Base-by-base conservation (phyloP, 2,329 filamentous ascomycete genomes). In the Parastagonospora avenae region DNA sequence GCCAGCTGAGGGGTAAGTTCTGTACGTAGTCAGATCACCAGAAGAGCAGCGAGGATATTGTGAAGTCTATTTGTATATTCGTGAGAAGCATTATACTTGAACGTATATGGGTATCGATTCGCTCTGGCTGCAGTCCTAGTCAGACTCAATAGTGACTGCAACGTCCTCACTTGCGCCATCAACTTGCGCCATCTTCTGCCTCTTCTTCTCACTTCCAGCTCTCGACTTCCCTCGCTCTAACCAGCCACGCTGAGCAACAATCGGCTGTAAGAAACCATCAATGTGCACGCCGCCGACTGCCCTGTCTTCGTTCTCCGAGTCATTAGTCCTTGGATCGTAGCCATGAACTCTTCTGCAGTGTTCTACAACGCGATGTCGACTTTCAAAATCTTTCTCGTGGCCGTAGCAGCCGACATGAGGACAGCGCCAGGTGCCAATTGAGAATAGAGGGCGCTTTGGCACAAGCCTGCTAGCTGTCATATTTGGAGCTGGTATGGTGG, bases 201-300 rank as follows among this genome's bases (percentile, higher is more conserved):
- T 60, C 50, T 62, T 65, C 8, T 46, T 56, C 10, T 32, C 30
- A 14, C 46, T 52, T 1, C 52, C 46, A 42, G 60, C 58, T 41
- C 67, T 70, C 9, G 55, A 44, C 51, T 64, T 60, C 3, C 63
- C 62, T 19, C 51, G 44, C 2, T 64, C 62, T 4, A 65, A 4
- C 68, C 69, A 70, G 2, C 67, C 66, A 35, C 54, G 59, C 55
- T 71, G 70, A 12, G 53, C 54, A 12, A 56, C 59, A 45, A 90
- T 79, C 4, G 82, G 80, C 63, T 78, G 76, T 60, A 91, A 59
- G 62, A 88, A 91, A 0, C 87, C 85, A 68, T 91, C 87, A 1
- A 85, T 80, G 60, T 90, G 87, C 15, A 90, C 84, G 0, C 79
- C 86, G 0, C 86, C 87, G 8, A 79, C 59, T 62, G 85, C 80